phyloP scores from a whole-genome alignment of 148 eudicot genomes.

The Tetragonia tetragonoides region DNA sequence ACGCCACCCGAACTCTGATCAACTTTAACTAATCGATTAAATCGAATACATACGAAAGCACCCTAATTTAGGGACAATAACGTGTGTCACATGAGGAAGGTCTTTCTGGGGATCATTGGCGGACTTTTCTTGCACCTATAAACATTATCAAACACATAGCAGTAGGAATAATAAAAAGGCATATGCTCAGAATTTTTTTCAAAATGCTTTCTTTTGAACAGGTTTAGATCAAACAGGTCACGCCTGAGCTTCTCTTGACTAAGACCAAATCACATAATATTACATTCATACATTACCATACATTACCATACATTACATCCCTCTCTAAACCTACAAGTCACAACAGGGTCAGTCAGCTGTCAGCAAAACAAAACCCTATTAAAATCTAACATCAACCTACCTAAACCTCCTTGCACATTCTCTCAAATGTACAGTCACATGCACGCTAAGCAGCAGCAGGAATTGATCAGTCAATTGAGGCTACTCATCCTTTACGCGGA shows the following conservation, averaged over 20 bases:
- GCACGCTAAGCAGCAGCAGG: neutral
- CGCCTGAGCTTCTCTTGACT: neutral
- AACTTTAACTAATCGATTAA: too few species aligned
- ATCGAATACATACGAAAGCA: too few species aligned
- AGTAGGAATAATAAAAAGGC: too few species aligned
- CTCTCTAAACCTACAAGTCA: conserved; percentile 3
- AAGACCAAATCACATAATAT: neutral
- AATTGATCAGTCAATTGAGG: neutral
- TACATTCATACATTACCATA: conserved; percentile 2
- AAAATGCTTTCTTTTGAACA: too few species aligned
- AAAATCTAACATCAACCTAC: conserved; percentile 1
- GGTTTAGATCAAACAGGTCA: neutral
- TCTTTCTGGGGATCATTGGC: too few species aligned
- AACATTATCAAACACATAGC: too few species aligned
- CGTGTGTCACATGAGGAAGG: too few species aligned
- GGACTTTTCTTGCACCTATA: too few species aligned
- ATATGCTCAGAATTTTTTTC: too few species aligned
- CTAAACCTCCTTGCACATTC: conserved; percentile 7
- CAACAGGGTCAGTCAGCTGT: neutral
- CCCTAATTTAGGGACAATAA: too few species aligned
- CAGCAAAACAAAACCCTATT: neutral
- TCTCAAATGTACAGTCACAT: neutral
- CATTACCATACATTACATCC: neutral
- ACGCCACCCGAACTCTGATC: too few species aligned
- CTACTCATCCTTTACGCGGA: neutral